A percentile compares a stretch with the other conserved stretches of the same genome.
phyloP scores from a whole-genome alignment of 2,329 filamentous ascomycete genomes.

The Clathrospora elynae region DNA sequence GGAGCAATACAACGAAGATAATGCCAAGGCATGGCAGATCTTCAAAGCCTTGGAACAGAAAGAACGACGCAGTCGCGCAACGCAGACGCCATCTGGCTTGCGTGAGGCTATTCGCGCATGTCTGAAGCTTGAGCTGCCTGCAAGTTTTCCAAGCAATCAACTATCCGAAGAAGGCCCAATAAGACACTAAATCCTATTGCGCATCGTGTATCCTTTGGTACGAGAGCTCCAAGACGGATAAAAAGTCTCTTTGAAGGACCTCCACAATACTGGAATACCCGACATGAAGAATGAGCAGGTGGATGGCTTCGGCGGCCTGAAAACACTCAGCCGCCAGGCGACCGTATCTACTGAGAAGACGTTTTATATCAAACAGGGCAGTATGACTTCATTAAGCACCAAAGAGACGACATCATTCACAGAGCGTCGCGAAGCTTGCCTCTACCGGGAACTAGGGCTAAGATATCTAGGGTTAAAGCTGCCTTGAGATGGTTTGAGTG shows the following conservation, averaged over 20 bases:
- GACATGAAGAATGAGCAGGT: neutral
- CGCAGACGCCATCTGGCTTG: neutral
- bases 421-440: neutral
- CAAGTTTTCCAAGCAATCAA: neutral
- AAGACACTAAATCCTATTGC: conserved; percentile 2
- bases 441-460: neutral
- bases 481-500: conserved; percentile 1
- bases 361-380: neutral
- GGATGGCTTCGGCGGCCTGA: neutral
- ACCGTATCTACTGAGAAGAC: neutral
- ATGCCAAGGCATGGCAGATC: neutral
- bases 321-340: neutral
- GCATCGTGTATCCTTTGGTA: conserved; percentile 1
- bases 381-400: no score
- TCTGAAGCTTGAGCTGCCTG: neutral
- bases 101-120: neutral
- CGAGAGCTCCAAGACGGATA: conserved; percentile 1
- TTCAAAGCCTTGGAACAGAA: no score
- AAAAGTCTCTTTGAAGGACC: neutral
- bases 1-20: conserved; percentile 1
- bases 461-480: neutral
- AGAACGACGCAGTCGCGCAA: no score
- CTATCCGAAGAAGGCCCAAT: conserved; percentile 2
- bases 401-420: neutral
- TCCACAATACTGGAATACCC: neutral